Conservation (phyloP, 495 filamentous ascomycete species). For the Xeromyces bisporus region DNA sequence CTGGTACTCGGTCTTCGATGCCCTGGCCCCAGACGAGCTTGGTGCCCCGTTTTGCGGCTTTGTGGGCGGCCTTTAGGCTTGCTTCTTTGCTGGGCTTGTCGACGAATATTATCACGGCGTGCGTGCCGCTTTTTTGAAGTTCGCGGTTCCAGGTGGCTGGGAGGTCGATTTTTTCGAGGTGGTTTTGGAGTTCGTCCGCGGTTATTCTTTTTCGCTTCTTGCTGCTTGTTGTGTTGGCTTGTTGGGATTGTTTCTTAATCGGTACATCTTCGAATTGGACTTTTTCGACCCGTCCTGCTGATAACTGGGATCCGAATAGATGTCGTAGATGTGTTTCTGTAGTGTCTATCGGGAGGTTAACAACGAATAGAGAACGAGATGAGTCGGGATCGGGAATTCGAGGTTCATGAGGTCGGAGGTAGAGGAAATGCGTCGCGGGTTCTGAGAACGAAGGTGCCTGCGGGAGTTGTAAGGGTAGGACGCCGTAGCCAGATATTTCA, state of each 20-base stretch:
- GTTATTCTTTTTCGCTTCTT: conserved; percentile 54
- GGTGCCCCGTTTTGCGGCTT: conserved; percentile 24
- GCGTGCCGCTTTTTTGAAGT: conserved; percentile 52
- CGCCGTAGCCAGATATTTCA: conserved; percentile 30
- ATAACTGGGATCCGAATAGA: conserved; percentile 52
- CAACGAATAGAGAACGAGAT: conserved; percentile 62
- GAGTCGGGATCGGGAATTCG: conserved; percentile 57
- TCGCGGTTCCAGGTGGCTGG: conserved; percentile 63
- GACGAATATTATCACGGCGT: conserved; percentile 66
- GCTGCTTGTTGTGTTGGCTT: conserved; percentile 14
- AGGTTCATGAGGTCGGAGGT: conserved; percentile 65
- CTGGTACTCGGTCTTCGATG: conserved; percentile 32
- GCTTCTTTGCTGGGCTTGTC: conserved; percentile 58
- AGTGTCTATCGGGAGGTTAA: conserved; percentile 76
- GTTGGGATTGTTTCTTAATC: conserved; percentile 22
- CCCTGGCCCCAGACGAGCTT: conserved; percentile 46
- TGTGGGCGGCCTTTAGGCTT: conserved; percentile 49
- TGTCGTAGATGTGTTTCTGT: conserved; percentile 58
- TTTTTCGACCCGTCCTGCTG: conserved; percentile 56
- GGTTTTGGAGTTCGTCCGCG: conserved; percentile 31
- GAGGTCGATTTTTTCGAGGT: conserved; percentile 34
- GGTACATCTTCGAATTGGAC: conserved; percentile 50
- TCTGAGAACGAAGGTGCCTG: conserved; percentile 38
- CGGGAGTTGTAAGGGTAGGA: conserved; percentile 42
- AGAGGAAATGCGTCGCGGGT: conserved; percentile 63